Base-by-base conservation (phyloP, 805 yeast species). In the Kazachstania psychrophila region DNA sequence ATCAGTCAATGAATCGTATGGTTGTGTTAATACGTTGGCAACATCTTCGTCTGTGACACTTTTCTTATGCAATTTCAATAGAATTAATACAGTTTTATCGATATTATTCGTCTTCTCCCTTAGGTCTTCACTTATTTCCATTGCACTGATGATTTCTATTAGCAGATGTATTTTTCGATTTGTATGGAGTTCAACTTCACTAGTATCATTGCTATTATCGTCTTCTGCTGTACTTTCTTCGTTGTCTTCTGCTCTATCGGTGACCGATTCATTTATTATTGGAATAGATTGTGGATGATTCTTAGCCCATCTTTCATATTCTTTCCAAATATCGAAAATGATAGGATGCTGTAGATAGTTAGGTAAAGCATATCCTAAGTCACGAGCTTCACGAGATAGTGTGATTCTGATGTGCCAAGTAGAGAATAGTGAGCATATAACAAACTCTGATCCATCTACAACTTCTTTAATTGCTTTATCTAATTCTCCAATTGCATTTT, bases 371-470 rank as follows among this genome's bases (percentile, higher is more conserved):
- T 81, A 77, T 9, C 74, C 70, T 53, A 80, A 75, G 52, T 84
- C 94, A 28, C 85, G 67, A 6, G 94, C 84, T 55, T 86, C 94
- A 33, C 94, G 69, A 10, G 82, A 80, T 24, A 88, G 61, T 51
- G 79, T 80, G 33, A 88, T 88, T 41, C 87, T 69, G 33, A 87
- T 62, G 49, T 79, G 79, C 79, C 80, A 77, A 9, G 79, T 68
- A 12, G 72, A 63, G 50, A 76, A 75, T 42, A 75, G 65, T 1
- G 86, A 70, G 33, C 86, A 77, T 46, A 86, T 73, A 3, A 77
- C 65, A 54, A 83, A 79, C 27, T 76, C 77, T 33, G 59, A 55
- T 9, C 64, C 63, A 26, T 64, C 56, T 23, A 64, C 47, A 10
- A 68, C 54, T 1, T 20, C 16, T 8, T 40, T 36, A 23, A 78